These are phyloP conservation scores for Parietaria judaica DNA, from an alignment of 306 rosid species.

Conservation along the genomic window DNA sequence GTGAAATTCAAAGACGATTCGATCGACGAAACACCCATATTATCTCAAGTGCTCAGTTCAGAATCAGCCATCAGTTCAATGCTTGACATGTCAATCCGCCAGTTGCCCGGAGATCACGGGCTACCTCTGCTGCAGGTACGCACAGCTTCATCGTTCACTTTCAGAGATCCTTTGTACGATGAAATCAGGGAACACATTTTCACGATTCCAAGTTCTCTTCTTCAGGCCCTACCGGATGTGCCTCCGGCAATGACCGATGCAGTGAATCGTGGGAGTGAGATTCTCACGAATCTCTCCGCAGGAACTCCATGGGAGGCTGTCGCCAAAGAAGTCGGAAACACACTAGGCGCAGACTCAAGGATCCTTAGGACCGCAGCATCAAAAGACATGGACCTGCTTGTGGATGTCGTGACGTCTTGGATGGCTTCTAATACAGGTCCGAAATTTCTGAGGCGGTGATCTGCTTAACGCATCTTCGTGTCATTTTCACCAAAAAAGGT, in stretches of 20 bases:
- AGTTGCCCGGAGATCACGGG: conserved; percentile 82
- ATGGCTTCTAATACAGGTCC: conserved; percentile 67
- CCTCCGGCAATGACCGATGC: conserved; percentile 97
- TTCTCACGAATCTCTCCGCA: conserved; percentile 55
- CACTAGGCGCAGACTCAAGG: conserved; percentile 65
- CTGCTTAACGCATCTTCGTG: too few species aligned
- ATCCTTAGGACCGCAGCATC: conserved; percentile 57
- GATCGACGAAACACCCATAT: conserved; percentile 73
- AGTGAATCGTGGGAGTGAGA: conserved; percentile 83
- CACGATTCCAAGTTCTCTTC: not conserved
- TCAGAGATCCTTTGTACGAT: not conserved
- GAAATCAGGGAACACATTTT: too few species aligned
- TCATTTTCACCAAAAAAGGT: too few species aligned
- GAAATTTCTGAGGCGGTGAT: conserved; percentile 45
- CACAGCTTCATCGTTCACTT: not conserved
- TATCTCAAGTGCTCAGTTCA: conserved; percentile 82
- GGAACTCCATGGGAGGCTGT: conserved; percentile 95
- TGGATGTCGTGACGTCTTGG: conserved; percentile 72
- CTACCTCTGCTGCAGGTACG: conserved; percentile 93
- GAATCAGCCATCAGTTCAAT: conserved; percentile 82
- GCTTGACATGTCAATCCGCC: conserved; percentile 94
- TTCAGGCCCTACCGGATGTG: conserved; percentile 86
- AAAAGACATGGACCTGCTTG: conserved; percentile 70
- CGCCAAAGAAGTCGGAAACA: conserved; percentile 85
- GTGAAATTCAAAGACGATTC: conserved; percentile 75